Base-by-base conservation (phyloP, 176 grass and related monocot species). In the Oryza brachyantha region DNA sequence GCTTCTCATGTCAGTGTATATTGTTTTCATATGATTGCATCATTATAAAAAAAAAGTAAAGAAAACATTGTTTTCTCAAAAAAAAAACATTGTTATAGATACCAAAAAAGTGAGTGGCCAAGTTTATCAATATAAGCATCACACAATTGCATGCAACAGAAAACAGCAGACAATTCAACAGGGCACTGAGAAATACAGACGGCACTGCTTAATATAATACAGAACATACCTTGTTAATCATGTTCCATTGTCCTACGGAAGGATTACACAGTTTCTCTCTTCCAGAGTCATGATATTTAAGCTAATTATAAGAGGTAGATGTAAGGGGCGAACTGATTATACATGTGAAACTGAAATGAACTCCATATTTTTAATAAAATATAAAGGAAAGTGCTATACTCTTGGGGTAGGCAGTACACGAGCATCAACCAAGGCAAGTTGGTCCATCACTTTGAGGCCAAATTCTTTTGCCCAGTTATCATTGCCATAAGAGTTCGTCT, bases 241-340 rank as follows among this genome's bases (percentile, higher is more conserved):
- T 94, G 62, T 97, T 97, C 94, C 94, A 94, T 52, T 92, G 91
- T 66, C 94, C 94, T 11, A 92, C 43, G 14, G 8, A 38, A 79
- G 94, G 94, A 76, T 22, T 64, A 50, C 91, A 92, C 2, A 79
- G 54, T 40, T 82, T 94, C 25, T 97, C 84, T 66, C 76, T 68
- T 64, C 94, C 94, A 31, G 89, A 76, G 17, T 97, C 84, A 21
- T 92, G 89, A 75, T 97, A 97, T 71, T 97, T 97, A 67, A 94
- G 86, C 91, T 97, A 70, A 81, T 75, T 70, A 52, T 1, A 64
- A 13, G 34, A 92, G 26, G 70, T 77, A 66, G 17, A n/a, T 5
- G 10, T 7, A 43, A 50, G 17, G 68, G 36, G 42, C 74, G 3
- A 52, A 68, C 10, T 31, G 17, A 46, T 75, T 9, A 1, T 21